These are phyloP conservation scores for Fusarium heterosporum DNA, from an alignment of 2,329 filamentous ascomycete species.

Conservation along the genomic window DNA sequence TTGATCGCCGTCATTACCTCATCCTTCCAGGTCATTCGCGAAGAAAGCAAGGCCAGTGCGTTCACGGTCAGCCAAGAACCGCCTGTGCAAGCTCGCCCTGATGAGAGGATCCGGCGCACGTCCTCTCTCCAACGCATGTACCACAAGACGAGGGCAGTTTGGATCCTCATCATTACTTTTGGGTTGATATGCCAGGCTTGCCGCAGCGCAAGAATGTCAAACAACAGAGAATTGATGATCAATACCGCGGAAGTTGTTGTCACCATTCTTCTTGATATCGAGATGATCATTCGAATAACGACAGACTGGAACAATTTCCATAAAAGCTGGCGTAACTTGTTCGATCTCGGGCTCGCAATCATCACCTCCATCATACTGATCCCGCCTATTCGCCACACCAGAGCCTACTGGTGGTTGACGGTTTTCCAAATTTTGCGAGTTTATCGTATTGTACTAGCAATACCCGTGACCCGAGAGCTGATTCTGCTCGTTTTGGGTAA, in stretches of 20 bases:
- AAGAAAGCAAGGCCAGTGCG: constrained; percentile 93
- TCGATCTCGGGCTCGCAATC: constrained; percentile 83
- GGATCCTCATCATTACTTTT: constrained; percentile 83
- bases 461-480: constrained; percentile 87
- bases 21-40: constrained; percentile 96
- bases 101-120: constrained; percentile 52
- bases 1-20: constrained; percentile 97
- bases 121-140: constrained; percentile 76
- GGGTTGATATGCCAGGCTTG: constrained; percentile 84
- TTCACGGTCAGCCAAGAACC: constrained; percentile 81
- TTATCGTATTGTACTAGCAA: constrained; percentile 90
- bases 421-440: constrained; percentile 93
- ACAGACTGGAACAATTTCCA: constrained; percentile 87
- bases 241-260: constrained; percentile 78
- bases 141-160: constrained; percentile 78
- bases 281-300: constrained; percentile 83
- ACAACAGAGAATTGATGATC: constrained; percentile 71
- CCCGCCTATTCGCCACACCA: constrained; percentile 79
- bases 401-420: constrained; percentile 87
- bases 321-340: constrained; percentile 76
- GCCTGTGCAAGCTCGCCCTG: constrained; percentile 52
- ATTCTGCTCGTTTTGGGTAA: constrained; percentile 92
- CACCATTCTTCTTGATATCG: constrained; percentile 81
- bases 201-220: constrained; percentile 81
- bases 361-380: constrained; percentile 88